Evolutionary conservation across 2,329 filamentous ascomycete species (phyloP), one percentile per base, ranked within the genome.

Genomic region (Coleophoma crateriformis): DNA sequence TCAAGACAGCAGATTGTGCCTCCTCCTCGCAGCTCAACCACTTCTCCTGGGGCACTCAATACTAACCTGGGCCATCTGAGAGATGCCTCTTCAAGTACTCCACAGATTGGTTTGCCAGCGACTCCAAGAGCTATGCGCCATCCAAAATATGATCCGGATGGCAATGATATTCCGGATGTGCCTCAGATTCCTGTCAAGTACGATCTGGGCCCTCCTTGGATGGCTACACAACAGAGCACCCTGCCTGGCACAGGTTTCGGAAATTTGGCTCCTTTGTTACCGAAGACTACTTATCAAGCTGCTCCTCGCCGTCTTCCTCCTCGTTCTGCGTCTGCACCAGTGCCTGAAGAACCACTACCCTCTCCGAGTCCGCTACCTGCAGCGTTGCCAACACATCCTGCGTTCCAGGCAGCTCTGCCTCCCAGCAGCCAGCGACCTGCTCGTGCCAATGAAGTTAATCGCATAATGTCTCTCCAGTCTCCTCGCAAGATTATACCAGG

Each of bases 41-140:
- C 81, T 19, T 72, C 72, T 15, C 70, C 71, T 4, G 65, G 54
- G 10, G 52, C 50, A 33, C 38, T 58, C 33, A 54, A 60, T 17
- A 60, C 51, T 3, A 60, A 61, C 38, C 56, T 57, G 22, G 39
- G 45, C 10, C 55, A 58, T 32, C 54, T 53, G 53, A 75, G 71
- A 63, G 77, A 79, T 65, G 76, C 75, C 53, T 64, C 52, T 66
- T 67, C 33, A 58, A 46, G 75, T 1, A 73, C 78, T n/a, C 42
- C 53, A 1, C 76, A 79, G 6, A 78, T 92, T 46, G 91, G 90
- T 0, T 77, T 96, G n/a, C 90, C 92, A 13, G 89, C 90, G 2
- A 96, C 91, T 1, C 91, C 92, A 32, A 85, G 89, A 70, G 90
- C 90, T 1, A 95, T 96, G 90, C 82, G 87, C 17, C 82, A 95